Conservation (phyloP, 1,139 yeast genomes). For the Debaryomyces robertsiae region DNA sequence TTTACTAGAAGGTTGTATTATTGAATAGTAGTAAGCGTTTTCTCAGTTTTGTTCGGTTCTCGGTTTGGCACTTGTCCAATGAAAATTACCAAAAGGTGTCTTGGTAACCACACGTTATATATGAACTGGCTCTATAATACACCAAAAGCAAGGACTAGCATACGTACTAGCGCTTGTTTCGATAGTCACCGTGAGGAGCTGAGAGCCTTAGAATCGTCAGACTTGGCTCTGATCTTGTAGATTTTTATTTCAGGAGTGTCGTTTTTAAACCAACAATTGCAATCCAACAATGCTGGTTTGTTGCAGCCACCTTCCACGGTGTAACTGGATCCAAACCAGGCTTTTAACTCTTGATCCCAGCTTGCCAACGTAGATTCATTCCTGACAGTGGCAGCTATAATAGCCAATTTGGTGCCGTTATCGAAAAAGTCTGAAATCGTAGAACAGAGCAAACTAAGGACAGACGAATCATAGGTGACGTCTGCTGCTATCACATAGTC, state of each 20-base stretch:
- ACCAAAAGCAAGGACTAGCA: neutral
- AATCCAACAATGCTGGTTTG: constrained; percentile 22
- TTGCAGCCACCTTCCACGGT: constrained; percentile 19
- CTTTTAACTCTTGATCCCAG: constrained; percentile 51
- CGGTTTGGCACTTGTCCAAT: constrained; percentile 17
- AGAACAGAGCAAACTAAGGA: constrained; percentile 56
- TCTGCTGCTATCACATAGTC: constrained; percentile 77
- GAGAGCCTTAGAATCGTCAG: no score
- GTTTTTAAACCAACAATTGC: constrained; percentile 31
- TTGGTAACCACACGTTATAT: constrained; percentile 10
- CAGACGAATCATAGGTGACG: constrained; percentile 74
- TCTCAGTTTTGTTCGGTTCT: constrained; percentile 14
- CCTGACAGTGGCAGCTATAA: constrained; percentile 76
- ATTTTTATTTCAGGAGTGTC: constrained; percentile 48
- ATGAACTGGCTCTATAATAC: neutral
- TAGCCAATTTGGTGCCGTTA: constrained; percentile 33
- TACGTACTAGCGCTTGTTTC: no score
- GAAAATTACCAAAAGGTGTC: constrained; percentile 7
- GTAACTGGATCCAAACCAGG: constrained; percentile 33
- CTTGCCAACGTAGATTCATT: constrained; percentile 56
- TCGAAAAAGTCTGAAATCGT: constrained; percentile 48
- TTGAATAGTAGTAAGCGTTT: neutral
- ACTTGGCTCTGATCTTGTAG: constrained; percentile 25
- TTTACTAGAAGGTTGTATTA: constrained; percentile 1
- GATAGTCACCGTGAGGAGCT: no score